A percentile compares a stretch with the other conserved stretches of the same genome.
Conservation (phyloP, 2,329 filamentous ascomycete genomes). For the Chrysoporthe puriensis region DNA sequence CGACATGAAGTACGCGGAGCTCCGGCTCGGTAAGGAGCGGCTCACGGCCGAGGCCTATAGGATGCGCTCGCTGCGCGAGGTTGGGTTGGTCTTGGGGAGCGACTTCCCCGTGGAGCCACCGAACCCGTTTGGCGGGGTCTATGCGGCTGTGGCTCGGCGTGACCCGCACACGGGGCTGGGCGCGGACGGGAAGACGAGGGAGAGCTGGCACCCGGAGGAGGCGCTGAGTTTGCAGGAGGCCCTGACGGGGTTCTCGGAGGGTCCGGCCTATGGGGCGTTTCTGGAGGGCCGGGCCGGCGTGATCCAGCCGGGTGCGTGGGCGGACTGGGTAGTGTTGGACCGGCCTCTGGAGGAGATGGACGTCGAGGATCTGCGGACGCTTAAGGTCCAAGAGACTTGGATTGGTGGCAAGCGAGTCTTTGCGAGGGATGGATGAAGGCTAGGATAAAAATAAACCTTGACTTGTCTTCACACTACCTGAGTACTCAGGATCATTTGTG, state of each 20-base stretch:
- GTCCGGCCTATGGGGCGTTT: conserved; percentile 62
- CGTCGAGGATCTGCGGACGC: conserved; percentile 54
- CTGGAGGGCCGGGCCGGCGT: conserved; percentile 61
- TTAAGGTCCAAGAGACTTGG: conserved; percentile 70
- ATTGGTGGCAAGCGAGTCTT: conserved; percentile 61
- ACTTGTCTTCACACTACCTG: neutral
- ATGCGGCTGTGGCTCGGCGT: conserved; percentile 66
- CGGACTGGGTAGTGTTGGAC: conserved; percentile 74
- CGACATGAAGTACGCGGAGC: conserved; percentile 69
- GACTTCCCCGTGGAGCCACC: conserved; percentile 75
- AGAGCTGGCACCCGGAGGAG: conserved; percentile 65
- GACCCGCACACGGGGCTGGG: conserved; percentile 60
- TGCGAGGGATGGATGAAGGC: conserved; percentile 31
- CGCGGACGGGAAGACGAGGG: conserved; percentile 44
- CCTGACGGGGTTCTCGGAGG: conserved; percentile 63
- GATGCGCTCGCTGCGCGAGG: conserved; percentile 63
- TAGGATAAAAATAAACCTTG: neutral
- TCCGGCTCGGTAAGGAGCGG: conserved; percentile 60
- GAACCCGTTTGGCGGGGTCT: conserved; percentile 69
- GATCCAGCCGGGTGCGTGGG: conserved; percentile 63
- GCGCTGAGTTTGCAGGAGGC: conserved; percentile 62
- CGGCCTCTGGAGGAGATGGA: conserved; percentile 54
- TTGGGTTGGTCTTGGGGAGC: conserved; percentile 63
- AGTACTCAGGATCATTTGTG: conserved; percentile 18
- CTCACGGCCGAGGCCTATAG: conserved; percentile 64